phyloP scores from a whole-genome alignment of 163 green algal species.

The Scenedesmus sp. region DNA sequence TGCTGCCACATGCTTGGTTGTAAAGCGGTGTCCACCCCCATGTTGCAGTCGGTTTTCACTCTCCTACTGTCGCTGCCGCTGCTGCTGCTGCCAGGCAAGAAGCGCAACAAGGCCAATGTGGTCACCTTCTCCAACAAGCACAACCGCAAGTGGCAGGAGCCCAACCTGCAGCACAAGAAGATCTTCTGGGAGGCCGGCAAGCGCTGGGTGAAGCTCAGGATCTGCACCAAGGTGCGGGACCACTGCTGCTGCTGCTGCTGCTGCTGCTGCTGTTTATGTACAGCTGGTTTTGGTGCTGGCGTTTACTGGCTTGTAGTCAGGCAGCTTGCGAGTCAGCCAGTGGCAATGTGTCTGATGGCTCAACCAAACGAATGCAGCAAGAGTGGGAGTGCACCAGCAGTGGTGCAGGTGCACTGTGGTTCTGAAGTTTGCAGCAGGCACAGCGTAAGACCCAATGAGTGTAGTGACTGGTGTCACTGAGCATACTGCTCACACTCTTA shows the following conservation, averaged over 20 bases:
- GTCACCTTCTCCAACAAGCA: conserved; percentile 99
- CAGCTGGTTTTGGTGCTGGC: background rate
- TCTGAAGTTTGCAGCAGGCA: background rate
- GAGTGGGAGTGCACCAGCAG: background rate
- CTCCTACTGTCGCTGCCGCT: background rate
- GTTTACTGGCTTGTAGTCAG: background rate
- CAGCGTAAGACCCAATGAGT: no score
- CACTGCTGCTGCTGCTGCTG: background rate
- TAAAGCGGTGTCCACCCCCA: background rate
- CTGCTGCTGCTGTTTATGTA: background rate
- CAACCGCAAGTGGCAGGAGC: conserved; percentile 96
- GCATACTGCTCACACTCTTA: no score
- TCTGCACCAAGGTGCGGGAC: conserved; percentile 64
- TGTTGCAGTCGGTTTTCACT: background rate
- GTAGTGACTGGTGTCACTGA: no score
- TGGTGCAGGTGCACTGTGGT: background rate
- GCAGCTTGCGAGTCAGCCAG: background rate
- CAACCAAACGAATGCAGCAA: no score
- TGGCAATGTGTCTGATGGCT: no score
- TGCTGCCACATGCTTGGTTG: no score
- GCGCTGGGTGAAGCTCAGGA: conserved; percentile 81
- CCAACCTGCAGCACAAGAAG: conserved; percentile 95
- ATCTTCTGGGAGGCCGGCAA: conserved; percentile 91
- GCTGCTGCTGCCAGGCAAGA: conserved; percentile 75
- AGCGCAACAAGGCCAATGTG: conserved; percentile 92